Evolutionary conservation across 2,329 filamentous ascomycete genomes (phyloP).

Genomic region (Claviceps arundinis): DNA sequence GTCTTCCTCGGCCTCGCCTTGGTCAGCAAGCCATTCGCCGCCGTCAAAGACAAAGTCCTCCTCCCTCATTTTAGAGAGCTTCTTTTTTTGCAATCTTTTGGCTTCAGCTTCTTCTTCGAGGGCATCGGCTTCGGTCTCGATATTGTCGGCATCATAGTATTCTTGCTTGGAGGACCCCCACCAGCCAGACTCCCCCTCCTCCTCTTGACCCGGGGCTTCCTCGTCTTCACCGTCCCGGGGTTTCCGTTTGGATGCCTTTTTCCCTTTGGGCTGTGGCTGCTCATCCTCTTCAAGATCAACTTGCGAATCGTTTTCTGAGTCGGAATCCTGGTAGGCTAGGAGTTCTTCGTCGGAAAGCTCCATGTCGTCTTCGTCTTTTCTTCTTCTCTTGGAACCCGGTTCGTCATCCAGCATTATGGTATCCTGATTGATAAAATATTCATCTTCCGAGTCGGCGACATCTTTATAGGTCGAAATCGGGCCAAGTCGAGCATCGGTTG

Average conservation of each 20-base stretch:
- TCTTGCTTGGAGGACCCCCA: conserved; percentile 85
- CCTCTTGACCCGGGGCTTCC: conserved; percentile 39
- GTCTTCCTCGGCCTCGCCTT: conserved; percentile 34
- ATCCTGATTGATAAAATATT: conserved; percentile 80
- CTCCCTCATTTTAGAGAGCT: conserved; percentile 75
- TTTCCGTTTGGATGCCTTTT: conserved; percentile 19
- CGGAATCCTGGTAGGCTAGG: conserved; percentile 33
- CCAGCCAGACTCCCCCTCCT: conserved; percentile 50
- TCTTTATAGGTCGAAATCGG: conserved; percentile 58
- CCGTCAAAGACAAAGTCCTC: conserved; percentile 91
- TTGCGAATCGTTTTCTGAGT: conserved; percentile 28
- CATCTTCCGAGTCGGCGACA: conserved; percentile 86
- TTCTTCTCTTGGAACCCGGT: conserved; percentile 63
- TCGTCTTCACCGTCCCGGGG: conserved; percentile 29
- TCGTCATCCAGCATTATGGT: conserved; percentile 75
- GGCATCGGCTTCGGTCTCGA: conserved; percentile 54
- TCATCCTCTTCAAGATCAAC: conserved; percentile 17
- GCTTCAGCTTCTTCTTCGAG: conserved; percentile 88
- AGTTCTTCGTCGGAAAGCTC: conserved; percentile 52
- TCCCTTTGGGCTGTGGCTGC: conserved; percentile 3
- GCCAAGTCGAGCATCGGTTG: conserved; percentile 47
- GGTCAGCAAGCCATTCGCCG: conserved; percentile 61
- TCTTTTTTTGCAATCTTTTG: conserved; percentile 77
- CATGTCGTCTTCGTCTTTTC: conserved; percentile 56
- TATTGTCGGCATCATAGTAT: conserved; percentile 79